A percentile compares a stretch with the other conserved stretches of the same genome.
Conservation (phyloP, 2,329 filamentous ascomycete genomes). For the Graphilbum fragrans region DNA sequence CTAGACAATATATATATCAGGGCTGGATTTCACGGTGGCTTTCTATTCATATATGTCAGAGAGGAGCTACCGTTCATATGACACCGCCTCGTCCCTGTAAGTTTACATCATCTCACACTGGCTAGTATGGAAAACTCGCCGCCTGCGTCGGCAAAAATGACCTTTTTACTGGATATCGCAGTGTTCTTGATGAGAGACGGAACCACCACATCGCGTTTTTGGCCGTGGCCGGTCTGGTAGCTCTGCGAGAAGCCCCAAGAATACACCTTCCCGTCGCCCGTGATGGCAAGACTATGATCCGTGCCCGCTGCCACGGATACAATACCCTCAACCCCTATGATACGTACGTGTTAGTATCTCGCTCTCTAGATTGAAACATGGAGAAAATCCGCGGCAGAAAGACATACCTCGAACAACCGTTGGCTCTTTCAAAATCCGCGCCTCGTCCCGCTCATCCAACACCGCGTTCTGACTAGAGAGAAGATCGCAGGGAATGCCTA, state of each 20-base stretch:
- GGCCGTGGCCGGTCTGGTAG: slow-evolving; percentile 70
- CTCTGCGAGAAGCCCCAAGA: slow-evolving; percentile 73
- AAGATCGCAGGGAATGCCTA: slow-evolving; percentile 43
- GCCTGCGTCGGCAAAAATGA: slow-evolving; percentile 73
- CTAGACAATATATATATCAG: too few species aligned
- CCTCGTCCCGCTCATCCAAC: slow-evolving; percentile 49
- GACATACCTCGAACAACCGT: slow-evolving; percentile 44
- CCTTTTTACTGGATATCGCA: slow-evolving; percentile 61
- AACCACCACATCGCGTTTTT: slow-evolving; percentile 63
- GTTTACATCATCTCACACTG: slow-evolving; percentile 19
- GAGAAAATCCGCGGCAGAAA: not conserved
- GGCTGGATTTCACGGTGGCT: not conserved
- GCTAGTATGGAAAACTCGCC: slow-evolving; percentile 69
- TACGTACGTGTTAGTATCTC: not conserved
- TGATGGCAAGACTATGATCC: slow-evolving; percentile 64
- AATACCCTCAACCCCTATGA: slow-evolving; percentile 35
- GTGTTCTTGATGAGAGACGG: slow-evolving; percentile 78
- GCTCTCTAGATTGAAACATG: not conserved
- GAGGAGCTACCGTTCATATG: not conserved
- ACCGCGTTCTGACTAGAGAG: slow-evolving; percentile 47
- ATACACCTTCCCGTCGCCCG: slow-evolving; percentile 56
- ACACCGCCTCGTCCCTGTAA: not conserved
- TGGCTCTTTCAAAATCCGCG: slow-evolving; percentile 62
- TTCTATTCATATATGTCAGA: not conserved
- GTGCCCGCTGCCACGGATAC: slow-evolving; percentile 49